Evolutionary conservation across 1,284 basidiomycete species (phyloP).

Genomic region (Ceratobasidium sp.): DNA sequence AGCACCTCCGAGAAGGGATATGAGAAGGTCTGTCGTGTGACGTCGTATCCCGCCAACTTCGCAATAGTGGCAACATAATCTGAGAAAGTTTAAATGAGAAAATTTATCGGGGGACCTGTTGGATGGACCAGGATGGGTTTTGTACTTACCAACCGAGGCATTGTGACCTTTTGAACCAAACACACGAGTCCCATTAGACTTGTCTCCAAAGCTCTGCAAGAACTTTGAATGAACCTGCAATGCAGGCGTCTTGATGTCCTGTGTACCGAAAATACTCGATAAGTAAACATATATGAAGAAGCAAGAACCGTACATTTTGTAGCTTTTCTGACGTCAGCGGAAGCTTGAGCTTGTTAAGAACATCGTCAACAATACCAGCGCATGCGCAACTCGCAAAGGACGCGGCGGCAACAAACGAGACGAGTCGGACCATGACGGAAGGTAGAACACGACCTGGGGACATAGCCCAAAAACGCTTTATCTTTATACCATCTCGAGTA

Average conservation of each 20-base stretch:
- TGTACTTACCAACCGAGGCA: slow-evolving; percentile 26
- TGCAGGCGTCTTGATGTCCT: slow-evolving; percentile 28
- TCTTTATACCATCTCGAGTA: slow-evolving; percentile 8
- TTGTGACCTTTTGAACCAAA: slow-evolving; percentile 36
- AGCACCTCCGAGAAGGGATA: slow-evolving; percentile 17
- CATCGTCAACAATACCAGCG: background rate
- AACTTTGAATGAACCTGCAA: slow-evolving; percentile 32
- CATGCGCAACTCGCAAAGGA: slow-evolving; percentile 9
- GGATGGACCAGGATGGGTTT: background rate
- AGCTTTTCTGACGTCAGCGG: slow-evolving; percentile 26
- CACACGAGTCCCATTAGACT: slow-evolving; percentile 34
- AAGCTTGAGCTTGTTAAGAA: slow-evolving; percentile 1
- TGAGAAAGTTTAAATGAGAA: background rate
- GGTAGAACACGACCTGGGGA: background rate
- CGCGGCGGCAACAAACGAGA: slow-evolving; percentile 8
- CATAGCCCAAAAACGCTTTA: background rate
- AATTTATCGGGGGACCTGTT: too few relatives aligned
- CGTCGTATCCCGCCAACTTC: slow-evolving; percentile 28
- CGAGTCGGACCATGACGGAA: slow-evolving; percentile 22
- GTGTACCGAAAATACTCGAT: background rate
- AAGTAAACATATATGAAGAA: background rate
- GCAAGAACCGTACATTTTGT: slow-evolving; percentile 9
- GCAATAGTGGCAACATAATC: slow-evolving; percentile 37
- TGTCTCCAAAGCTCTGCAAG: slow-evolving; percentile 31
- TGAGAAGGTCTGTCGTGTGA: slow-evolving; percentile 32